Base-by-base conservation (phyloP, 495 filamentous ascomycete species). In the Penicillium salamii region DNA sequence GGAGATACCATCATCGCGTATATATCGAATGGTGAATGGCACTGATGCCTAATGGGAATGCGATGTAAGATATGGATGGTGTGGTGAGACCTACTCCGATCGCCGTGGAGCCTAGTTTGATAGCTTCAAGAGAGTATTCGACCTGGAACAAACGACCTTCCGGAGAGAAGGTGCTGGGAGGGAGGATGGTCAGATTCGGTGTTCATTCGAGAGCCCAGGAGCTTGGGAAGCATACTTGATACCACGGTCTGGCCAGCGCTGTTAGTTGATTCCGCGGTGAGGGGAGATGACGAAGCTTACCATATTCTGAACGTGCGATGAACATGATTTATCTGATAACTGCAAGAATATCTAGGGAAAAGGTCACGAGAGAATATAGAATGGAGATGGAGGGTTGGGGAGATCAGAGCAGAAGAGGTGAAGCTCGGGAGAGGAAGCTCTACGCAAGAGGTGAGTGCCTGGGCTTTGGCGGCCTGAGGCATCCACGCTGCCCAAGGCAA, bases 121-220 rank as follows among this genome's bases (percentile, higher is more conserved):
- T 98, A 70, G 93, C 93, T 83, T 98, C 93, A 54, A 98, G 88
- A 49, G 95, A 97, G 83, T 98, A 98, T 87, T 98, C 93, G 76
- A 98, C 93, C 80, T 98, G 93, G 84, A 98, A 98, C 70, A 98
- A 87, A 76, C 93, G 93, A 61, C 93, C 93, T 81, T 98, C 93
- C 40, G 93, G 93, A 57, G 93, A 98, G 87, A 98, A 98, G 81
- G 93, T 98, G 81, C 91, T 97, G 68, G 23, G 45, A 32, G n/a
- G 38, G 7, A 21, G 23, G 35, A 63, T 52, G 31, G 59, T 74
- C 54, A 74, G 67, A 58, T 13, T 18, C n/a, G 7, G 5, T 18
- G 11, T 46, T 52, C 21, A 50, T 40, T 5, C 43, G 8, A n/a
- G 36, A 3, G 12, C 1, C 18, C 43, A 9, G 5, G 3, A 45